Evolutionary conservation across 768 basidiomycete species (phyloP), one percentile per base, ranked within the genome.

Genomic region (Rhodocollybia butyracea): DNA sequence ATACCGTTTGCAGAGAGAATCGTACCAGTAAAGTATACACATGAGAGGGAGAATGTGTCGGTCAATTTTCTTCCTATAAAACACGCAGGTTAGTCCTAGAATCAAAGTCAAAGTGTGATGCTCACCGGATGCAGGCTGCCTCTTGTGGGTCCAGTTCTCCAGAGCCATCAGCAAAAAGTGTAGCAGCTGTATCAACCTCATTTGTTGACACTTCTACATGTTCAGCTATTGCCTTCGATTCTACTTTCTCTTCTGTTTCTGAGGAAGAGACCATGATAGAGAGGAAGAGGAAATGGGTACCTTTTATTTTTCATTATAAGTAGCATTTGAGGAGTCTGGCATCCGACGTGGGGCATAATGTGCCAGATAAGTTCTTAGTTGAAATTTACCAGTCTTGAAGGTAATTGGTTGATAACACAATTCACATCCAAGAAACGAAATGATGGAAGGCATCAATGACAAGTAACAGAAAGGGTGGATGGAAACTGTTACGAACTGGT

Each of bases 41-140:
- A 81, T 82, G 61, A 82, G 63, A 30, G 81, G 80, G 22, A 81
- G 61, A 15, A 81, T 76, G 57, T 80, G 73, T 61, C 65, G 63
- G 64, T 81, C 80, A 34, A 82, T 80, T 60, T 81, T 81, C 62
- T 60, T 70, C 54, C 70, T 65, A 47, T 26, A 36, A n/a, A 3
- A 7, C 15, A 7, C 27, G 4, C n/a, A n/a, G 32, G 10, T 48
- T 46, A 32, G 10, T 15, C 4, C 32, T 29, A 26, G 15, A 21
- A 19, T 32, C 26, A 17, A 2, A 11, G 31, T 42, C 29, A 34
- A 21, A 34, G 15, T 2, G 10, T 19, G 13, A 21, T 32, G 56
- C 57, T n/a, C 45, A 71, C 75, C 79, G 68, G 51, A 80, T 65
- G 46, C 75, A 67, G 24, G 54, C 22, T 1, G 68, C 68, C 56